Base-by-base conservation (phyloP, 2,329 filamentous ascomycete species). In the Stagonosporopsis vannaccii region DNA sequence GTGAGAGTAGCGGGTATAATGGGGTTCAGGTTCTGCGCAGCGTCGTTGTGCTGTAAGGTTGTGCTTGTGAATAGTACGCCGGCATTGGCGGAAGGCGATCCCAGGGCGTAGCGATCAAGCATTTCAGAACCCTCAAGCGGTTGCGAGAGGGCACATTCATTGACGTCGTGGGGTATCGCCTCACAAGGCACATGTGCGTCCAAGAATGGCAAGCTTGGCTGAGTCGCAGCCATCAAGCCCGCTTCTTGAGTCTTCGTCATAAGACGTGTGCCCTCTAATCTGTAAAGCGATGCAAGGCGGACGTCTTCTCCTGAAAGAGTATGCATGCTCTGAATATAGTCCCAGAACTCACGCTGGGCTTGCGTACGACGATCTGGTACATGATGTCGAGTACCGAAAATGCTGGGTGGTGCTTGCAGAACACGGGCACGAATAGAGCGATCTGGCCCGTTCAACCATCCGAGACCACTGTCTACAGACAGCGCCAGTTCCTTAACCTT, bases 401-500 rank as follows among this genome's bases (percentile, higher is more conserved):
- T 78, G 8, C 69, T 60, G 25, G 75, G 70, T 19, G 71, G 73
- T 1, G 76, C 76, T 17, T 78, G 74, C 42, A 82, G 77, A 19
- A 83, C 76, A 6, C 77, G 77, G 41, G 81, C 81, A 19, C 78
- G 73, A 35, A 81, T 75, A 0, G 81, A 83, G 17, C 80, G 75
- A 68, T 90, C 87, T 1, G 87, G 85, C 0, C 87, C 87, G 42
- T 78, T 77, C 11, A 91, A 79, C 80, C 87, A 90, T 11, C 89
- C 89, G 33, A 90, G 78, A 9, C 88, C 87, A 52, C 83, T 87
- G 66, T 90, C 86, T 36, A 90, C 81, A 17, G 85, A 89, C 3
- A 91, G 74, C 0, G 85, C 88, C n/a, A 91, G 79, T 58, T 90
- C 86, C 32, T 78, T 80, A 2, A 88, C 82, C 8, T 80, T 79